phyloP scores from a whole-genome alignment of 2,329 filamentous ascomycete species.

The Piedraia hortae region DNA sequence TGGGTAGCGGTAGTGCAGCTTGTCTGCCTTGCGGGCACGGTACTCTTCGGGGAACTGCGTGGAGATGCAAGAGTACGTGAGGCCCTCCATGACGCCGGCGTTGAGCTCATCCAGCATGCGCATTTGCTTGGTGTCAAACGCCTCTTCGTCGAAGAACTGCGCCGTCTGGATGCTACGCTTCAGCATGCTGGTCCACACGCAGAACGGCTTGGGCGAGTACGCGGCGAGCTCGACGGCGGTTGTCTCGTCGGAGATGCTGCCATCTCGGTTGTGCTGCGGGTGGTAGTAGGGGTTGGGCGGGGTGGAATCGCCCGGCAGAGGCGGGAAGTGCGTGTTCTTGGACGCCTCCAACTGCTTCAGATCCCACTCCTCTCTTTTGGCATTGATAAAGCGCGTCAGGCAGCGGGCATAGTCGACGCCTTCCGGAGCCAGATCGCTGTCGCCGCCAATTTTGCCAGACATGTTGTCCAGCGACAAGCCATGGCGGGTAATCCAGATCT shows the following conservation, averaged over 20 bases:
- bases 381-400: slow-evolving; percentile 58
- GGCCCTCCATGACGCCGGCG: slow-evolving; percentile 71
- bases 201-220: slow-evolving; percentile 50
- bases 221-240: not conserved
- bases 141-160: slow-evolving; percentile 78
- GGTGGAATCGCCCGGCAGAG: slow-evolving; percentile 67
- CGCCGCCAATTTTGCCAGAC: slow-evolving; percentile 66
- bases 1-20: slow-evolving; percentile 88
- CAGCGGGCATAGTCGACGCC: slow-evolving; percentile 55
- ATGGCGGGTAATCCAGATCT: slow-evolving; percentile 95
- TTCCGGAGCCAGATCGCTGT: slow-evolving; percentile 57
- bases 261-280: slow-evolving; percentile 9
- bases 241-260: not conserved
- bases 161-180: slow-evolving; percentile 69
- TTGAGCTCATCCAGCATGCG: slow-evolving; percentile 64
- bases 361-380: slow-evolving; percentile 58
- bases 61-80: slow-evolving; percentile 80
- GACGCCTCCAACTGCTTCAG: slow-evolving; percentile 54
- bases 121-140: slow-evolving; percentile 74
- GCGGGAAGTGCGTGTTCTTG: slow-evolving; percentile 58
- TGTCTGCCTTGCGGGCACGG: slow-evolving; percentile 49
- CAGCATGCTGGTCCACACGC: slow-evolving; percentile 96
- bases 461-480: slow-evolving; percentile 78
- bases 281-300: slow-evolving; percentile 76
- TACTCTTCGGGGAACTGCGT: slow-evolving; percentile 59